These are phyloP conservation scores for Crepidotus variabilis DNA, from an alignment of 768 basidiomycete species.

Conservation along the genomic window DNA sequence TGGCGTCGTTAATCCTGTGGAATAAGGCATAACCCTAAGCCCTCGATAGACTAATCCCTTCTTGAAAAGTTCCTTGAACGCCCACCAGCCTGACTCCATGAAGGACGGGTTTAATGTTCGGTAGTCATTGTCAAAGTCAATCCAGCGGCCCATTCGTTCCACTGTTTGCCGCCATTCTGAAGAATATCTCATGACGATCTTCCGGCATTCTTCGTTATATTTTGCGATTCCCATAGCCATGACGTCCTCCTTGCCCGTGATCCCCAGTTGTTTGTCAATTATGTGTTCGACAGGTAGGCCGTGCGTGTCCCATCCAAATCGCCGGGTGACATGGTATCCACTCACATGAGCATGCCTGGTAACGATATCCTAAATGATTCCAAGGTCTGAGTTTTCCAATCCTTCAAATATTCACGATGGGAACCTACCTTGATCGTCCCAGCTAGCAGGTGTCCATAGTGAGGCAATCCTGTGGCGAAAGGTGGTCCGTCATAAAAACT, in stretches of 20 bases:
- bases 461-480: constrained; percentile 94
- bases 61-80: constrained; percentile 90
- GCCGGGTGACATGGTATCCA: constrained; percentile 86
- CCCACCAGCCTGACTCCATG: constrained; percentile 99
- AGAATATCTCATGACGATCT: constrained; percentile 96
- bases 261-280: constrained; percentile 94
- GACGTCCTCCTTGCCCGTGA: constrained; percentile 92
- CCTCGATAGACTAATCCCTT: constrained; percentile 93
- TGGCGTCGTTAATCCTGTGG: constrained; percentile 93
- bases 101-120: constrained; percentile 91
- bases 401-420: not conserved
- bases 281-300: constrained; percentile 98
- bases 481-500: constrained; percentile 98
- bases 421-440: constrained; percentile 84
- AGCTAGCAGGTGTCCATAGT: constrained; percentile 91
- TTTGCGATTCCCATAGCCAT: constrained; percentile 93
- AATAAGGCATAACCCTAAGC: constrained; percentile 95
- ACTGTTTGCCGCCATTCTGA: constrained; percentile 93
- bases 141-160: constrained; percentile 98
- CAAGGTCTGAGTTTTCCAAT: constrained; percentile 4
- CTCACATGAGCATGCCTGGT: constrained; percentile 94
- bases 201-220: constrained; percentile 95
- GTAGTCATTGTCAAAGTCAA: constrained; percentile 99
- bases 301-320: constrained; percentile 99
- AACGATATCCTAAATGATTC: constrained; percentile 77